A percentile compares a stretch with the other conserved stretches of the same genome.
Conservation (phyloP, 768 basidiomycete species). For the Amanita muscaria region DNA sequence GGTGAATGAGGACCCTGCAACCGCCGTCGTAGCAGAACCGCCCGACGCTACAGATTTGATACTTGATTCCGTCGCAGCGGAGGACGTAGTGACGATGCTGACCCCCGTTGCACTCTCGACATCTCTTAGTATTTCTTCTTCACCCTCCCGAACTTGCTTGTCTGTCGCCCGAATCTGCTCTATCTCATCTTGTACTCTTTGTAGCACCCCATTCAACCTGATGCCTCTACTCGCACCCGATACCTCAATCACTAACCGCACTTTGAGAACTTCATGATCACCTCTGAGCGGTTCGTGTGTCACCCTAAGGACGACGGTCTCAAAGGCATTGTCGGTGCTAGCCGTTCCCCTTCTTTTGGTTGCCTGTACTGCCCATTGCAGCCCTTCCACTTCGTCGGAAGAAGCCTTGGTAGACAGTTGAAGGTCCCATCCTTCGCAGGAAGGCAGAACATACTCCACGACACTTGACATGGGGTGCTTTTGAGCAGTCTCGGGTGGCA, state of each 20-base stretch:
- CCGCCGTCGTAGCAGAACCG: conserved; percentile 3
- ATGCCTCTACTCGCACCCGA: conserved; percentile 70
- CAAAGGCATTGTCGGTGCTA: conserved; percentile 23
- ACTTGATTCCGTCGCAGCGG: conserved; percentile 43
- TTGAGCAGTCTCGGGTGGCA: conserved; percentile 53
- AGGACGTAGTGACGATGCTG: conserved; percentile 61
- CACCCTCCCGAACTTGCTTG: conserved; percentile 30
- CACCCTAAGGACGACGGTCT: conserved; percentile 55
- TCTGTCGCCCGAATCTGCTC: conserved; percentile 47
- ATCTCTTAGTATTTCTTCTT: conserved; percentile 63
- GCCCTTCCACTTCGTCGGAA: conserved; percentile 57
- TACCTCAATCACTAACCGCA: conserved; percentile 70
- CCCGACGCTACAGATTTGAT: conserved; percentile 28
- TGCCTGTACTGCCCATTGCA: conserved; percentile 67
- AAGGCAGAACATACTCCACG: conserved; percentile 74
- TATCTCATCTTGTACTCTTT: conserved; percentile 54
- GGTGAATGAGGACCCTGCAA: not conserved
- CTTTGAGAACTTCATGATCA: conserved; percentile 74
- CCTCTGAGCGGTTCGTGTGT: conserved; percentile 65
- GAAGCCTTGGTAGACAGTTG: conserved; percentile 70
- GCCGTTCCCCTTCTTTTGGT: conserved; percentile 30
- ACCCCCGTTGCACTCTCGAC: conserved; percentile 60
- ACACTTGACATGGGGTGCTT: conserved; percentile 63
- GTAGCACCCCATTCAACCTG: conserved; percentile 80
- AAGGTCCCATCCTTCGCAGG: conserved; percentile 78